Base-by-base conservation (phyloP, 2,329 filamentous ascomycete species). In the Ambrosiella cleistominuta region DNA sequence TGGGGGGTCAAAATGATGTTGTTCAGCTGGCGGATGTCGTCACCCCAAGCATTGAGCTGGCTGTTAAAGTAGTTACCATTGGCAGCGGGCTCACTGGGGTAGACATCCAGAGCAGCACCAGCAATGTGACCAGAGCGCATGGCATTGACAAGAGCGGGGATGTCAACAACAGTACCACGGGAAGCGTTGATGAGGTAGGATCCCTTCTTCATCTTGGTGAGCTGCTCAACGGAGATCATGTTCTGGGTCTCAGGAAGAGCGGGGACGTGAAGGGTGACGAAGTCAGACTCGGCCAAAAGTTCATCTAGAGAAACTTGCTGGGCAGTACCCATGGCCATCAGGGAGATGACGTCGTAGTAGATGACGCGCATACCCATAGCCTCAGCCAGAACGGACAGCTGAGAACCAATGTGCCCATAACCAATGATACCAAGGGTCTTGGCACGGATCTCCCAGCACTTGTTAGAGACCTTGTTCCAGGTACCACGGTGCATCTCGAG, bases 331-430 rank as follows among this genome's bases (percentile, higher is more conserved):
- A 98, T 74, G 50, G 86, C 86, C 93, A 98, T 98, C 64, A 97
- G 77, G 64, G 90, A 95, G 62, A 95, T 72, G 6, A 95, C 83
- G 70, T 98, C 93, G 70, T 94, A 97, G 76, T 96, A 98, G 66
- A 97, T 90, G 66, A 98, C 93, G 13, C 79, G 83, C 91, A 98
- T 96, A 54, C 93, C 93, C 89, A 98, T 95, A 27, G 91, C 83
- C 71, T 98, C 93, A 36, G 93, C 90, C 62, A 98, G 75, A 47
- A 98, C 93, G 0, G 90, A 97, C 63, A 98, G 75, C 71, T 98
- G 93, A 56, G 88, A 90, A 62, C 93, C 93, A 68, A 98, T 97
- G 69, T 98, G 93, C 62, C 93, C 93, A 67, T 98, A 98, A 37
- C 93, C 93, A 63, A 98, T 82, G 66, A 98, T 97, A 62, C 87